phyloP scores from a whole-genome alignment of 1,284 basidiomycete genomes.

The Cerioporus squamosus region DNA sequence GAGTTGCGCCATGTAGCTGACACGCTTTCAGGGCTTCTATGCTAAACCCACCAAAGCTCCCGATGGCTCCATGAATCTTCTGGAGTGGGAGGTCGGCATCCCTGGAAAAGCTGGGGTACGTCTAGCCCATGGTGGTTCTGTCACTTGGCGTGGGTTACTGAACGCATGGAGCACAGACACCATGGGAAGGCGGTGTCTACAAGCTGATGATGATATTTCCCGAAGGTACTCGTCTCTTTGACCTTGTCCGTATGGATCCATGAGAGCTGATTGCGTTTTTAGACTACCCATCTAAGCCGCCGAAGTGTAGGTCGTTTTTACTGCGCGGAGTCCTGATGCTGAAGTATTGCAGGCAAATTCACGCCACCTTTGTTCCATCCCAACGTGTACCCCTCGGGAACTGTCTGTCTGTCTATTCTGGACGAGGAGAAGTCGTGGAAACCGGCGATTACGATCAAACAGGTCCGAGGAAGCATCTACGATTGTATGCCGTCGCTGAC shows the following conservation, averaged over 20 bases:
- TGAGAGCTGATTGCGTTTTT: constrained; percentile 17
- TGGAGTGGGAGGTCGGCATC: constrained; percentile 98
- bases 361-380: constrained; percentile 96
- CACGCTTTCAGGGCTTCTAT: constrained; percentile 85
- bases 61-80: constrained; percentile 94
- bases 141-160: constrained; percentile 27
- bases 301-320: constrained; percentile 73
- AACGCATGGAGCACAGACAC: constrained; percentile 65
- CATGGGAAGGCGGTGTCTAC: constrained; percentile 96
- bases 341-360: constrained; percentile 82
- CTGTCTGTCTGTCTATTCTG: constrained; percentile 96
- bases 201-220: constrained; percentile 95
- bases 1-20: constrained; percentile 11
- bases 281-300: constrained; percentile 97
- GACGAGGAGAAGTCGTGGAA: constrained; percentile 99
- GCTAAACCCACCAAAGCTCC: constrained; percentile 88
- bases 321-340: constrained; percentile 11
- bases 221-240: constrained; percentile 64
- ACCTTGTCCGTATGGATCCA: constrained; percentile 15
- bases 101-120: constrained; percentile 84
- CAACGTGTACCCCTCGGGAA: constrained; percentile 98
- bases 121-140: constrained; percentile 23
- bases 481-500: not conserved
- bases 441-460: constrained; percentile 98
- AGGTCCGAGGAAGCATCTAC: constrained; percentile 55